A percentile compares a stretch with the other conserved stretches of the same genome.
phyloP scores from a whole-genome alignment of 176 grass and related monocot species.

The Panicum miliaceum region DNA sequence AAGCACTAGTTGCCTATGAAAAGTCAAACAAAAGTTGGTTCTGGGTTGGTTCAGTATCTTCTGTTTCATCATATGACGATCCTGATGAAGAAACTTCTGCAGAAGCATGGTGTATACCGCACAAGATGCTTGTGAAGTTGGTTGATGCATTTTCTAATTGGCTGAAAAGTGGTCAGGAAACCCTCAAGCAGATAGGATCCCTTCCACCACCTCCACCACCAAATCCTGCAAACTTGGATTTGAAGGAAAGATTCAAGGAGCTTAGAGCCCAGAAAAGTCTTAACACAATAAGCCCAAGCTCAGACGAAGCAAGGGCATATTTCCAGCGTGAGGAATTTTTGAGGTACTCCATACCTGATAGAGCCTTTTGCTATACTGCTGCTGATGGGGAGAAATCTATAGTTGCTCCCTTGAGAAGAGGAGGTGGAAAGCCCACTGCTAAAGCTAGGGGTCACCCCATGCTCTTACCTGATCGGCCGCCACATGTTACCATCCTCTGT shows the following conservation, averaged over 20 bases:
- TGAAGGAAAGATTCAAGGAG: constrained; percentile 99
- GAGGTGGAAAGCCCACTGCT: constrained; percentile 93
- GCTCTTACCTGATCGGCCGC: constrained; percentile 91
- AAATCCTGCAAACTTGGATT: constrained; percentile 77
- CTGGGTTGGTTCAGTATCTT: constrained; percentile 71
- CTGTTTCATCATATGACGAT: constrained; percentile 60
- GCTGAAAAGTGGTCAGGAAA: constrained; percentile 98
- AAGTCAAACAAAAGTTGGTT: constrained; percentile 91
- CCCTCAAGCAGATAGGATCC: constrained; percentile 97
- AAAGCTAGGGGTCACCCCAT: constrained; percentile 99
- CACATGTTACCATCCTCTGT: constrained; percentile 97
- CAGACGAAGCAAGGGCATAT: constrained; percentile 86
- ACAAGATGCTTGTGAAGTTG: constrained; percentile 99
- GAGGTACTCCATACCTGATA: constrained; percentile 96
- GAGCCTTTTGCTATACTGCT: constrained; percentile 96
- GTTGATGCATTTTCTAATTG: constrained; percentile 99
- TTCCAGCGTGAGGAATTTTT: constrained; percentile 90
- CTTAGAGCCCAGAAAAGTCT: constrained; percentile 97
- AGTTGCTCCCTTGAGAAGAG: constrained; percentile 94
- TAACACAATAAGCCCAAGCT: constrained; percentile 83
- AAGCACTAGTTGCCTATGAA: constrained; percentile 77
- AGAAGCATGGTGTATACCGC: constrained; percentile 97
- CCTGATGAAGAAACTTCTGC: constrained; percentile 91
- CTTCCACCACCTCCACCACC: constrained; percentile 83
- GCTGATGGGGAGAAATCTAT: constrained; percentile 95